phyloP scores from a whole-genome alignment of 2,329 filamentous ascomycete species.

The Pestalotiopsis sp. region DNA sequence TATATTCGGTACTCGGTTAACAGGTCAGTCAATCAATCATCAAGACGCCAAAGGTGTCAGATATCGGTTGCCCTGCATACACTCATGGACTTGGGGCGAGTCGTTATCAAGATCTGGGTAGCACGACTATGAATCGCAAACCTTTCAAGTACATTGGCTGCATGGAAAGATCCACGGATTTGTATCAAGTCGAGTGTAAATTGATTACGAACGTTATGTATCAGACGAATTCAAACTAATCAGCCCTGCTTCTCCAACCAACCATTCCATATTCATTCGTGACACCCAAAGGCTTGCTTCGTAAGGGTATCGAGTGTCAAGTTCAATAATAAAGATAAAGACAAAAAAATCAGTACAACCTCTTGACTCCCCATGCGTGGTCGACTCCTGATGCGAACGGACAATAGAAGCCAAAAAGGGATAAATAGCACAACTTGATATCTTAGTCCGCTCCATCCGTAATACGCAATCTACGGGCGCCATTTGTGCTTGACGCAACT shows the following conservation, averaged over 20 bases:
- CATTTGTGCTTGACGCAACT: neutral
- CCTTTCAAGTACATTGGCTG: no score
- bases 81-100: no score
- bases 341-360: neutral
- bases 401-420: neutral
- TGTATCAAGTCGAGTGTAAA: neutral
- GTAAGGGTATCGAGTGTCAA: conserved; percentile 28
- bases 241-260: conserved; percentile 16
- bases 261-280: neutral
- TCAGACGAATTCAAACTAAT: neutral
- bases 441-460: neutral
- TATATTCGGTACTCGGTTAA: no score
- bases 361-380: neutral
- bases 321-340: neutral
- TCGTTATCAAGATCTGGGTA: no score
- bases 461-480: neutral
- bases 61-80: no score
- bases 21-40: no score
- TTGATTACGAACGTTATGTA: neutral
- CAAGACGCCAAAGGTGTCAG: no score
- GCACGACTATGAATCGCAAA: no score
- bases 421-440: neutral
- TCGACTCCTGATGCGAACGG: neutral
- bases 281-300: conserved; percentile 17
- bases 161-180: no score